Evolutionary conservation across 169 alveolate genomes (phyloP).

Genomic region (Eimeria sp.): DNA sequence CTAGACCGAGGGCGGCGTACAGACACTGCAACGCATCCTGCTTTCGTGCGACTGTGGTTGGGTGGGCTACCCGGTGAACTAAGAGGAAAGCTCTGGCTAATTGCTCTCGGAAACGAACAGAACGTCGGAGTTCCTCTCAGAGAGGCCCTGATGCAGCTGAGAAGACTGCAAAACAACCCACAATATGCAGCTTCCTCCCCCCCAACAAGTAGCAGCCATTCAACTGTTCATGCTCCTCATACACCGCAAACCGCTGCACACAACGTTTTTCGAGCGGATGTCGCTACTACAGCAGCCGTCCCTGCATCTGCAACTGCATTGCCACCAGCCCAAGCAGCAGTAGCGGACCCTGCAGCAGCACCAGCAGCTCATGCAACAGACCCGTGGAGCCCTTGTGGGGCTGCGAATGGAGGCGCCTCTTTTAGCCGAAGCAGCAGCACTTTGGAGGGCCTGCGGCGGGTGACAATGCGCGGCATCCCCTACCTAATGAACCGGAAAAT

Average conservation of each 20-base stretch:
- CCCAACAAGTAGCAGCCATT: background rate
- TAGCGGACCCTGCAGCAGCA: background rate
- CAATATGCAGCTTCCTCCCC: background rate
- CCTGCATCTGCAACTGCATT: too few relatives aligned
- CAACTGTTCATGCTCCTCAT: background rate
- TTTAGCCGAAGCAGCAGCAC: background rate
- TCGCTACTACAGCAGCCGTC: too few relatives aligned
- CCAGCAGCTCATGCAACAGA: background rate
- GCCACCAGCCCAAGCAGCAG: conserved; percentile 18
- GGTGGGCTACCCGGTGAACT: conserved; percentile 67
- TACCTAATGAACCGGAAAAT: conserved; percentile 5
- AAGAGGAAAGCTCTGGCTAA: conserved; percentile 74
- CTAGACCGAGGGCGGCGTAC: conserved; percentile 54
- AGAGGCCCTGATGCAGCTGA: background rate
- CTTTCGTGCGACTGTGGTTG: conserved; percentile 61
- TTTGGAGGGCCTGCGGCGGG: background rate
- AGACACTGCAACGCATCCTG: conserved; percentile 66
- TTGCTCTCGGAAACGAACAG: conserved; percentile 79
- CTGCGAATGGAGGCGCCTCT: background rate
- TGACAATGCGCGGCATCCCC: conserved; percentile 16
- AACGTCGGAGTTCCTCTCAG: conserved; percentile 5
- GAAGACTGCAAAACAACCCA: background rate
- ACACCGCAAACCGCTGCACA: background rate
- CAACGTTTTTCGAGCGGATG: background rate
- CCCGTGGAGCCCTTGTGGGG: background rate